Base-by-base conservation (phyloP, 1,284 basidiomycete species). In the Ganoderma resinaceum region DNA sequence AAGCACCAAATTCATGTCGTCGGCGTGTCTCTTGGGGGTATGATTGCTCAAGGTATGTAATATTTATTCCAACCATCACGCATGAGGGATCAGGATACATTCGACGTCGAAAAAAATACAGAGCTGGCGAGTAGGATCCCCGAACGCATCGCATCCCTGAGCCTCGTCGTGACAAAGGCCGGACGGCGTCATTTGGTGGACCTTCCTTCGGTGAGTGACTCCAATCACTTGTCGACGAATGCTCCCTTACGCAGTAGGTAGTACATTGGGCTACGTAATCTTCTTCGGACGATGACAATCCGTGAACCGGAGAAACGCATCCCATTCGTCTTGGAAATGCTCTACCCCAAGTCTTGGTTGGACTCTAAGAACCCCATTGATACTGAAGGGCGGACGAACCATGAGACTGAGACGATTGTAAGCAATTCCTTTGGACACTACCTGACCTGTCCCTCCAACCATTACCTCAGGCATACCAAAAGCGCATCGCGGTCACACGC, bases 21-120 rank as follows among this genome's bases (percentile, higher is more conserved):
- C 18, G 94, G 95, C 1, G 82, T 91, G 14, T 94, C 92, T 55
- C 82, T 97, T 62, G 95, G 95, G 7, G 95, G 95, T 20, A 95
- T 95, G 94, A 95, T 95, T 67, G 87, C 91, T 0, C 90, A 91
- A 83, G 91, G 92, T 89, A 83, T 91, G 92, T 89, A 23, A 9
- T 18, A 20, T 23, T 16, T 3, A 26, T 6, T 31, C 3, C 31
- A 8, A 20, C 37, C 12, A 7, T 16, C 35, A 20, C 26, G 38
- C 26, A 23, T 12, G 16, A 35, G 37, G 5, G 38, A 23, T 12
- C 14, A 35, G 37, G 5, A 37, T 62, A 9, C 35, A 52, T 26
- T 52, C 4, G 6, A 11, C 20, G 6, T 9, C 33, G 4, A 42
- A 26, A 7, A 9, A 14, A 37, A 57, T 43, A 37, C 68, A 91